Base-by-base conservation (phyloP, 148 eudicot species). In the Diospyros lotus region DNA sequence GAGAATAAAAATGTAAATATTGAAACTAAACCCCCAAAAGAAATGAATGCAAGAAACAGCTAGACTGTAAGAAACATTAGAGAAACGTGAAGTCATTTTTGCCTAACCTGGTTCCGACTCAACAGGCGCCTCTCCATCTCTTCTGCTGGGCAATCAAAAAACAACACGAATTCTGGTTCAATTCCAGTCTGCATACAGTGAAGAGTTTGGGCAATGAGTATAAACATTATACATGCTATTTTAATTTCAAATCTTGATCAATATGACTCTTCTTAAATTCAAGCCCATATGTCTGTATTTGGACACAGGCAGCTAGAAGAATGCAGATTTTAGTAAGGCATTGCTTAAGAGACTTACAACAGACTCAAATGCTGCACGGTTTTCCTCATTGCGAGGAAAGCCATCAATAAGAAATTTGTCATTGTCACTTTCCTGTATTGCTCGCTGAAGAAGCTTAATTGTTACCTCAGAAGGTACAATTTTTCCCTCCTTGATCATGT, bases 381-480 rank as follows among this genome's bases (percentile, higher is more conserved):
- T 93, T 76, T 93, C 95, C 69, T 87, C 90, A 78, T 93, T 89
- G 59, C 93, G 93, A 60, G 97, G 97, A 66, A 93, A 93, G 44
- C 95, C 95, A 62, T 90, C 97, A 78, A 93, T 90, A 9, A 93
- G 86, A 78, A 93, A 93, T 75, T 86, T 90, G 79, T 88, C 91
- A 69, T 85, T 93, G 38, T 56, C 88, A 73, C 54, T 86, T 71
- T 87, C 86, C 80, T 77, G 82, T 66, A 93, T 90, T 44, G 95
- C 95, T 78, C 74, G 79, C 75, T 87, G 82, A 76, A 93, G 90
- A 81, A 93, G 95, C 76, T 79, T 80, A 72, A 89, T 83, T 43
- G 95, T 90, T 70, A 93, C 89, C 78, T 93, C 95, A 9, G 97
- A 90, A 14, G 97, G 95, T 18, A 90, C 97, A 73, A 93, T 89